Evolutionary conservation across 2,329 filamentous ascomycete genomes (phyloP), one percentile per base, ranked within the genome.

Genomic region (Penicillium polonicum): DNA sequence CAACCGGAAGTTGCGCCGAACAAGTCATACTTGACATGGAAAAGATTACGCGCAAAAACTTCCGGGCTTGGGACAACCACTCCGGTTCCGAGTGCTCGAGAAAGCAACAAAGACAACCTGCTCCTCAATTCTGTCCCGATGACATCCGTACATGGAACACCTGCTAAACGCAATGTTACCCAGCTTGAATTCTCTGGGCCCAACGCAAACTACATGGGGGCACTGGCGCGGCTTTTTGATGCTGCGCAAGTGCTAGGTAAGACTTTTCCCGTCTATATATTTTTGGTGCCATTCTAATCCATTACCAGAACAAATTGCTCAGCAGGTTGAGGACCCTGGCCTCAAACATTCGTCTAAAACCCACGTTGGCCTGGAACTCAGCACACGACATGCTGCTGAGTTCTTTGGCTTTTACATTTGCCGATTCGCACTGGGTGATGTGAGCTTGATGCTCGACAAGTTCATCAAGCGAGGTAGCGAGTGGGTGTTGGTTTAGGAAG

Each of bases 321-420:
- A 93, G 64, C 93, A 97, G 79, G 92, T 97, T 46, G 93, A 97
- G 72, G 93, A 97, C 71, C 93, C 93, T 6, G 93, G 93, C 10
- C 83, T 97, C 54, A 90, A 90, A 66, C 91, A 94, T 75, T 92
- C 91, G 19, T 93, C 92, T 66, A 92, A 91, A 69, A 97, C 94
- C 9, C 92, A 97, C 71, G 92, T 99, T 52, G 94, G 94, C 10
- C 84, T 99, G 35, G 94, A 99, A 76, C 83, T 99, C 41, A 94
- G 91, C 72, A 92, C 92, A 36, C 86, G 93, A 41, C 93, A 97
- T 74, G 94, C 93, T 8, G 91, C 93, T 35, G 94, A 99, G 76
- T 99, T 99, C 76, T 99, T 99, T 73, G 92, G 89, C 17, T 97
- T 99, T 75, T 97, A 94, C 73, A 84, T 99, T 29, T 97, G 93